A percentile compares a stretch with the other conserved stretches of the same genome.
phyloP scores from a whole-genome alignment of 2,329 filamentous ascomycete genomes.

The Herpotrichia juniperi region DNA sequence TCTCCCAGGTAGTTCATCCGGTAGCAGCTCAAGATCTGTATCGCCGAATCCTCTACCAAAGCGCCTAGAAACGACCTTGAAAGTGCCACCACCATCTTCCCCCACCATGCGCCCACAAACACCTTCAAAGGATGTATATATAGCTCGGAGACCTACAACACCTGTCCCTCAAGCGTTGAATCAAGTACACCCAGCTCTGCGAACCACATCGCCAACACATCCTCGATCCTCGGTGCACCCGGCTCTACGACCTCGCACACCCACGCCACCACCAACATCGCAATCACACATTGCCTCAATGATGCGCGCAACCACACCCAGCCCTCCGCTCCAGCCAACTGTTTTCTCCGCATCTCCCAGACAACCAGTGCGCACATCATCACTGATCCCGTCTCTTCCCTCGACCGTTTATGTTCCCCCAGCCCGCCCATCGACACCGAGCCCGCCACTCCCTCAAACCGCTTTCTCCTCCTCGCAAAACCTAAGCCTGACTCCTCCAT shows the following conservation, averaged over 20 bases:
- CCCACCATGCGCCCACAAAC: conserved; percentile 4
- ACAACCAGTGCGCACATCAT: background rate
- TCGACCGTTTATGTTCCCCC: background rate
- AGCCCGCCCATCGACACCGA: background rate
- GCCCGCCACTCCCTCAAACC: background rate
- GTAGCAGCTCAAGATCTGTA: conserved; percentile 20
- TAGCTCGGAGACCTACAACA: conserved; percentile 16
- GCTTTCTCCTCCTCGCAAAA: conserved; percentile 11
- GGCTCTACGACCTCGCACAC: background rate
- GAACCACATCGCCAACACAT: conserved; percentile 4
- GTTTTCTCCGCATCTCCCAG: background rate
- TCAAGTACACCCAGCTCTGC: conserved; percentile 24
- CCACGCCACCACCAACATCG: background rate
- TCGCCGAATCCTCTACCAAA: conserved; percentile 15
- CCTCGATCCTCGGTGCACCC: background rate
- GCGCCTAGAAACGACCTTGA: background rate
- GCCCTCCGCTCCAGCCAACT: background rate
- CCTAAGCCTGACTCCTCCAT: conserved; percentile 16
- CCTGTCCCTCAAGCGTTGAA: conserved; percentile 7
- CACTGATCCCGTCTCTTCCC: background rate
- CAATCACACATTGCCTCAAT: conserved; percentile 1
- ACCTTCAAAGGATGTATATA: conserved; percentile 19
- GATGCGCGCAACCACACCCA: conserved; percentile 2
- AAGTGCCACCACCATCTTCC: background rate
- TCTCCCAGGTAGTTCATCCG: conserved; percentile 18